These are phyloP conservation scores for Boletellus dicymbophilus DNA, from an alignment of 1,284 basidiomycete genomes.

Conservation along the genomic window DNA sequence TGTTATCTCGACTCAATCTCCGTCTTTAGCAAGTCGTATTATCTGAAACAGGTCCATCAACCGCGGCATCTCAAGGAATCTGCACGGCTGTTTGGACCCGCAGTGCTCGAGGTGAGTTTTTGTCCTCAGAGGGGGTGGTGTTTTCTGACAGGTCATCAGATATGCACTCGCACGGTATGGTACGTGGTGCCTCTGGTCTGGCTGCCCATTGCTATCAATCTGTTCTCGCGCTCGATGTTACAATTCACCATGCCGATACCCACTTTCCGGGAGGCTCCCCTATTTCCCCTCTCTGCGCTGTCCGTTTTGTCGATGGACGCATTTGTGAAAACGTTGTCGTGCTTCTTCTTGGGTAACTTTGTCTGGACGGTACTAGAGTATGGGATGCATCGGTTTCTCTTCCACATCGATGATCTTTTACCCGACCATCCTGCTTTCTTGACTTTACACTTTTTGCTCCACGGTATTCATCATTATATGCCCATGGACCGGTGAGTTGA, in stretches of 20 bases:
- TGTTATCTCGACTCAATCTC: neutral
- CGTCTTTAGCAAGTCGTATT: slow-evolving; percentile 84
- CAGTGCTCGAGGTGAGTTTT: slow-evolving; percentile 72
- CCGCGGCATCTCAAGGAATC: slow-evolving; percentile 89
- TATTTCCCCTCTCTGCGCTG: slow-evolving; percentile 52
- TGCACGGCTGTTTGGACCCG: slow-evolving; percentile 85
- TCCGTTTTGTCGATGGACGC: slow-evolving; percentile 48
- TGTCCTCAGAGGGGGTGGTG: too few relatives aligned
- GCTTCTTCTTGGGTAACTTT: slow-evolving; percentile 82
- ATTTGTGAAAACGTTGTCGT: slow-evolving; percentile 53
- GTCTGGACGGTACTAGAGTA: slow-evolving; percentile 98
- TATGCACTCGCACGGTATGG: slow-evolving; percentile 91
- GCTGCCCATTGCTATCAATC: slow-evolving; percentile 85
- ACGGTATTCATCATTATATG: slow-evolving; percentile 97
- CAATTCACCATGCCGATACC: slow-evolving; percentile 79
- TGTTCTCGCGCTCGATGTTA: slow-evolving; percentile 78
- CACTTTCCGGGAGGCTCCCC: slow-evolving; percentile 53
- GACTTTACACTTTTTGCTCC: slow-evolving; percentile 90
- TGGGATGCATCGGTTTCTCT: slow-evolving; percentile 94
- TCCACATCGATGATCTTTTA: slow-evolving; percentile 92
- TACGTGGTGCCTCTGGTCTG: slow-evolving; percentile 93
- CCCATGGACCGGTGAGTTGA: slow-evolving; percentile 84
- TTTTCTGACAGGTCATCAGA: slow-evolving; percentile 38
- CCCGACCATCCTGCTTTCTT: slow-evolving; percentile 85
- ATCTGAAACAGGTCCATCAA: slow-evolving; percentile 96